Conservation (phyloP, 2,329 filamentous ascomycete species). For the Colletotrichum sp. region DNA sequence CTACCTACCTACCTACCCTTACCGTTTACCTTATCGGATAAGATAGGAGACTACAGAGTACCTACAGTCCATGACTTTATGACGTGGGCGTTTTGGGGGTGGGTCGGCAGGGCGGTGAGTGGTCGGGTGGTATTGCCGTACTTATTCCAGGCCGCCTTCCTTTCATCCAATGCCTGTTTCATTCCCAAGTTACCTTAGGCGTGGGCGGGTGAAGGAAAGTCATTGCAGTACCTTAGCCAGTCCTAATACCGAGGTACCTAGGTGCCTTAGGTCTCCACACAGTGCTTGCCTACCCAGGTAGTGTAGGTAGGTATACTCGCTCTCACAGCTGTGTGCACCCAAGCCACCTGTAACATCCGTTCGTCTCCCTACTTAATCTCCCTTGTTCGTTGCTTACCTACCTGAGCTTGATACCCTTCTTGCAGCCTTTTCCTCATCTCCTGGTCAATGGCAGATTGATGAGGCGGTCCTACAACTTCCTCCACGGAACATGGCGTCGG, state of each 20-base stretch:
- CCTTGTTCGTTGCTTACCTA: background rate
- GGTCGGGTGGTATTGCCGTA: background rate
- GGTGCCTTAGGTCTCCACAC: background rate
- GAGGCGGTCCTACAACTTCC: background rate
- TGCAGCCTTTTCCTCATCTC: background rate
- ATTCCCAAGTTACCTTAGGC: background rate
- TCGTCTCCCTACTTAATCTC: background rate
- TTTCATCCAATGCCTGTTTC: background rate
- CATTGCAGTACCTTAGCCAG: too few relatives aligned
- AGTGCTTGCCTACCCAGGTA: background rate
- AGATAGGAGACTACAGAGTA: background rate
- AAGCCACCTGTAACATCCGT: background rate
- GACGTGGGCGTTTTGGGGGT: background rate
- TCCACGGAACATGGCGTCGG: background rate
- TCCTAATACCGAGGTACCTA: too few relatives aligned
- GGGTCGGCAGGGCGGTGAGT: background rate
- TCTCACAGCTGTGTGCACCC: background rate
- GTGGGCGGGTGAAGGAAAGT: background rate
- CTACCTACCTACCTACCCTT: background rate
- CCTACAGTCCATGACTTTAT: background rate
- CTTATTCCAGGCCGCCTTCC: background rate
- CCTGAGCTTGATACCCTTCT: background rate
- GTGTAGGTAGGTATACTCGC: too few relatives aligned
- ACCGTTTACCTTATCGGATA: background rate
- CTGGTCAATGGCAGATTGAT: background rate